A percentile compares a stretch with the other conserved stretches of the same genome.
Evolutionary conservation across 1,139 yeast species (phyloP).

Genomic region (Saccharomyces hybrid): DNA sequence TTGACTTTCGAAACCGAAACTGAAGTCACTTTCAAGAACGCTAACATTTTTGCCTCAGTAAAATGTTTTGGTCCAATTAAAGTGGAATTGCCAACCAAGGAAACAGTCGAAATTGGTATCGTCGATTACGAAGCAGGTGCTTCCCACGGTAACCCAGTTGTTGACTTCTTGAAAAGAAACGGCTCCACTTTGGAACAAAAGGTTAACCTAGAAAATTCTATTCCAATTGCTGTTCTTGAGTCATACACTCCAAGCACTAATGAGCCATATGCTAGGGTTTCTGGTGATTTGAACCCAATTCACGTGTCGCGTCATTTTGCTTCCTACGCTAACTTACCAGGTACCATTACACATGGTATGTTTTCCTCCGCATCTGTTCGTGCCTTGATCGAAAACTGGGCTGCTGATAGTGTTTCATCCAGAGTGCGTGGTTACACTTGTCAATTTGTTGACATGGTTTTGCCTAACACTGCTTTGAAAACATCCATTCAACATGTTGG

Average conservation of each 20-base stretch:
- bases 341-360: slow-evolving; percentile 98
- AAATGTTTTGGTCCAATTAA: slow-evolving; percentile 77
- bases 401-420: slow-evolving; percentile 92
- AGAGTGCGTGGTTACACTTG: slow-evolving; percentile 94
- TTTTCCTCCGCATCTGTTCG: slow-evolving; percentile 93
- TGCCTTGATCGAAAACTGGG: slow-evolving; percentile 94
- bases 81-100: slow-evolving; percentile 89
- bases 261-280: slow-evolving; percentile 93
- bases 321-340: slow-evolving; percentile 85
- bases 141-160: slow-evolving; percentile 95
- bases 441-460: slow-evolving; percentile 90
- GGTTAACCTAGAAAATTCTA: slow-evolving; percentile 77
- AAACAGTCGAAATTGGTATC: slow-evolving; percentile 77
- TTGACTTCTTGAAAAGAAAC: slow-evolving; percentile 84
- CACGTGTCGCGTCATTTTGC: slow-evolving; percentile 96
- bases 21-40: slow-evolving; percentile 70
- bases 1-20: slow-evolving; percentile 88
- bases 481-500: slow-evolving; percentile 93
- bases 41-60: slow-evolving; percentile 69
- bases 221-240: slow-evolving; percentile 65
- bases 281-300: slow-evolving; percentile 97
- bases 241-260: slow-evolving; percentile 58
- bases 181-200: slow-evolving; percentile 95
- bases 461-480: slow-evolving; percentile 85
- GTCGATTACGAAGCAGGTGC: slow-evolving; percentile 86